A percentile compares a stretch with the other conserved stretches of the same genome.
phyloP scores from a whole-genome alignment of 148 eudicot genomes.

The Limonium bicolor region DNA sequence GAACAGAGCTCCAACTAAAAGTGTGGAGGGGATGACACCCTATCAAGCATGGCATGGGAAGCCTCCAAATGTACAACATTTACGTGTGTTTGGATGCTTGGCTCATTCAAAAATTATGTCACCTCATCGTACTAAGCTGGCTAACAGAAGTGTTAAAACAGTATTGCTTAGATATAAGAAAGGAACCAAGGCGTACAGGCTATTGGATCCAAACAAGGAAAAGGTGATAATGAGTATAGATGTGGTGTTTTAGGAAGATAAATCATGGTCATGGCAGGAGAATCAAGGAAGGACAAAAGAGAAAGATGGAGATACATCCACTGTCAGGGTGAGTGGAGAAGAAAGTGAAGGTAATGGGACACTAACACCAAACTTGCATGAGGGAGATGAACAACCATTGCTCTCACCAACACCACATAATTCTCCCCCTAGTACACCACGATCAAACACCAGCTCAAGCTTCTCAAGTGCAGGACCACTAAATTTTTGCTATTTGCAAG shows the following conservation, averaged over 20 bases:
- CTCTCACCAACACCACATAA: too few relatives aligned
- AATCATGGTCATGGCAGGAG: conserved; percentile 1
- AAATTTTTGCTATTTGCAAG: too few relatives aligned
- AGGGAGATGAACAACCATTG: too few relatives aligned
- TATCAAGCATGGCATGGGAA: conserved; percentile 1
- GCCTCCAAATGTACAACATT: not conserved
- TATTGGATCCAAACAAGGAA: not conserved
- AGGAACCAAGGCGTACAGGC: conserved; percentile 3
- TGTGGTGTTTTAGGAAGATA: conserved; percentile 2
- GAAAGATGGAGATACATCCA: too few relatives aligned
- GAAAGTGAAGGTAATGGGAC: too few relatives aligned
- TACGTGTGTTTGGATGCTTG: conserved; percentile 1
- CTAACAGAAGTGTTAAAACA: not conserved
- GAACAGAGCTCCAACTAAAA: not conserved
- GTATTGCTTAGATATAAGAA: not conserved
- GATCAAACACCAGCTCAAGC: too few relatives aligned
- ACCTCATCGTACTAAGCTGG: not conserved
- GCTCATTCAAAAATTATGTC: not conserved
- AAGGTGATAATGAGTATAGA: not conserved
- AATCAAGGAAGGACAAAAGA: not conserved
- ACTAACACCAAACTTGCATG: too few relatives aligned
- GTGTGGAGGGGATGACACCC: not conserved
- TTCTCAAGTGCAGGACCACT: too few relatives aligned
- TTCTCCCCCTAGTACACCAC: too few relatives aligned
- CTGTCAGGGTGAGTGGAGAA: conserved; percentile 1